Percentiles rank a stretch among this genome's conserved stretches.
Conservation (phyloP, 1,284 basidiomycete genomes). For the Gymnopus androsaceus region DNA sequence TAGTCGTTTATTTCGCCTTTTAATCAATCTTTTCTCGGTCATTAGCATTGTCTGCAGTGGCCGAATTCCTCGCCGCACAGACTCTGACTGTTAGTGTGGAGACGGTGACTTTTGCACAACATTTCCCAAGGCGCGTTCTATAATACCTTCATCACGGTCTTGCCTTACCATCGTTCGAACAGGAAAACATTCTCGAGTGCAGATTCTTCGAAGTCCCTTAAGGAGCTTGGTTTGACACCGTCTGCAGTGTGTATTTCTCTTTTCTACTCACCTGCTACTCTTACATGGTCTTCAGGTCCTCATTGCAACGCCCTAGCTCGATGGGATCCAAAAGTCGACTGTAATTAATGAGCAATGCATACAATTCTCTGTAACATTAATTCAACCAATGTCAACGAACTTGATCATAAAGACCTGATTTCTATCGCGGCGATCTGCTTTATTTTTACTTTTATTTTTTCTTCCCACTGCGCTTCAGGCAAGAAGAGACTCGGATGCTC, state of each 20-base stretch:
- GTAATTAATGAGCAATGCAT: background rate
- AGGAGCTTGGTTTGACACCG: conserved; percentile 75
- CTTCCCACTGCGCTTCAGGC: too few species aligned
- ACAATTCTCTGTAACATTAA: background rate
- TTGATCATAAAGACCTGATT: too few species aligned
- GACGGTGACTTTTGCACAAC: conserved; percentile 72
- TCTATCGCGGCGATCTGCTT: too few species aligned
- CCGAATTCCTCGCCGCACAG: conserved; percentile 84
- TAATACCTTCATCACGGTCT: background rate
- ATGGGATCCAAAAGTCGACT: conserved; percentile 6
- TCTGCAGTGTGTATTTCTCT: conserved; percentile 59
- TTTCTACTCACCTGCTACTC: background rate
- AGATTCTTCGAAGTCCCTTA: conserved; percentile 70
- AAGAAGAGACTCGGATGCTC: too few species aligned
- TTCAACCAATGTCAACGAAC: too few species aligned
- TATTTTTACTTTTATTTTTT: too few species aligned
- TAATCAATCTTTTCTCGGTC: conserved; percentile 6
- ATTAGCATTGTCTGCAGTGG: conserved; percentile 78
- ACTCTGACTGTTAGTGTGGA: conserved; percentile 70
- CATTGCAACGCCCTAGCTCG: conserved; percentile 45
- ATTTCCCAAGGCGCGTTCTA: conserved; percentile 76
- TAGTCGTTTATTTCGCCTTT: conserved; percentile 5
- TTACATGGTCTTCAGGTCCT: conserved; percentile 44
- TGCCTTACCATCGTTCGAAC: background rate
- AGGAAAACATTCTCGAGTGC: conserved; percentile 69